Evolutionary conservation across 371 early-diverging fungal species (phyloP).

Genomic region (Apophysomyces variabilis): DNA sequence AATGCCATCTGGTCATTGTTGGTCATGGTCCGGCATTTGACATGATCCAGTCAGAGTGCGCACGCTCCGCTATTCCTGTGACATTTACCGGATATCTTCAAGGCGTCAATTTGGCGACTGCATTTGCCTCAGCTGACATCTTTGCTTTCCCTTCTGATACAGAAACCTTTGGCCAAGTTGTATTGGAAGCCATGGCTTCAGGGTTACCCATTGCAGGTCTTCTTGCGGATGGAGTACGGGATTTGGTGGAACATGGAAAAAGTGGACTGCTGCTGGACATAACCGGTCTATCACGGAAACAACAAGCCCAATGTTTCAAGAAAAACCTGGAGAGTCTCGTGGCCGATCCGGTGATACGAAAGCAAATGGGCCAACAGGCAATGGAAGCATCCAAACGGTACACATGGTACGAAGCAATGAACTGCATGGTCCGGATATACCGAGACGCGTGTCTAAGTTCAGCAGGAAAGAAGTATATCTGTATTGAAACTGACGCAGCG

Average conservation of each 20-base stretch:
- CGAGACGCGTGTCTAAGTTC: constrained; percentile 19
- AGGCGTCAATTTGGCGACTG: constrained; percentile 37
- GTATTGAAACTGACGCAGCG: neutral
- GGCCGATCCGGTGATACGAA: constrained; percentile 10
- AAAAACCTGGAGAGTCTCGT: constrained; percentile 25
- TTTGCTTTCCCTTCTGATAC: constrained; percentile 54
- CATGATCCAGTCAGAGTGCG: constrained; percentile 34
- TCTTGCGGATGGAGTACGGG: constrained; percentile 50
- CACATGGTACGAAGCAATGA: constrained; percentile 56
- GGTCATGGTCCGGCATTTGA: constrained; percentile 54
- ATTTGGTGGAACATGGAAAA: constrained; percentile 39
- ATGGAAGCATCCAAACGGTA: constrained; percentile 31
- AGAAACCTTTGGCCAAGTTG: constrained; percentile 60
- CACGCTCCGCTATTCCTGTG: constrained; percentile 29
- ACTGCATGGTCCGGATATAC: constrained; percentile 44
- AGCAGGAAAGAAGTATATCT: neutral
- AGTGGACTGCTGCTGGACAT: constrained; percentile 46
- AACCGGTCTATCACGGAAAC: constrained; percentile 14
- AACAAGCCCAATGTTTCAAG: constrained; percentile 30
- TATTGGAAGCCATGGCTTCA: constrained; percentile 56
- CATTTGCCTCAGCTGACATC: constrained; percentile 54
- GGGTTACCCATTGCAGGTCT: constrained; percentile 49
- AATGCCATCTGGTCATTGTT: constrained; percentile 52
- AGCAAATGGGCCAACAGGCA: constrained; percentile 33
- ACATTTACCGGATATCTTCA: constrained; percentile 54